phyloP scores from a whole-genome alignment of 2,329 filamentous ascomycete species.

The Apiospora kogelbergensis region DNA sequence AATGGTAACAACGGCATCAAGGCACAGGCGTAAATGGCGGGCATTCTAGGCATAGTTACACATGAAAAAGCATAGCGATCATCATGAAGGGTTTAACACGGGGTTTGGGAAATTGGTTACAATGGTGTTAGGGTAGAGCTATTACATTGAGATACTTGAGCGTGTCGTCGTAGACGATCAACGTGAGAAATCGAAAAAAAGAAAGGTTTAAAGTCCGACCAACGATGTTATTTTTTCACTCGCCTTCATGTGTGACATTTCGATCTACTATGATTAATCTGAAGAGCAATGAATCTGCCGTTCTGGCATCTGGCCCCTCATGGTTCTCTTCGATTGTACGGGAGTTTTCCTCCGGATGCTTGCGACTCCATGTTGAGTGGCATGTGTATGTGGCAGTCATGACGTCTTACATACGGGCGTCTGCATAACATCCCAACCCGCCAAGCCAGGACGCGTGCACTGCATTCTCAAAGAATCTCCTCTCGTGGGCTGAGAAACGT shows the following conservation, averaged over 20 bases:
- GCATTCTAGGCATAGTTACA: neutral
- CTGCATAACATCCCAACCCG: neutral
- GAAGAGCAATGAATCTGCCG: no score
- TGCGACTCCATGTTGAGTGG: neutral
- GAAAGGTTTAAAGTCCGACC: neutral
- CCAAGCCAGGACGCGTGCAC: neutral
- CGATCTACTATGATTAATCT: no score
- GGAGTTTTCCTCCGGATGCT: neutral
- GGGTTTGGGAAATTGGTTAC: neutral
- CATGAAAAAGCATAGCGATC: neutral
- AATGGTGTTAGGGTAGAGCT: neutral
- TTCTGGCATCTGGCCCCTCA: neutral
- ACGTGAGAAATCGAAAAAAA: neutral
- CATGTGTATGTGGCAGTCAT: slow-evolving; percentile 9
- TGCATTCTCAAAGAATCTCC: neutral
- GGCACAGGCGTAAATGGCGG: slow-evolving; percentile 22
- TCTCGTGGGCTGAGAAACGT: no score
- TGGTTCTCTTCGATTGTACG: no score
- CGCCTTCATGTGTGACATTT: no score
- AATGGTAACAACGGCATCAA: slow-evolving; percentile 22
- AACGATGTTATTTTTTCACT: neutral
- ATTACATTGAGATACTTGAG: neutral
- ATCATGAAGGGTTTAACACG: neutral
- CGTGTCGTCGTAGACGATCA: neutral
- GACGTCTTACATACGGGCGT: slow-evolving; percentile 14